These are phyloP conservation scores for Vicia faba DNA, from an alignment of 306 rosid species.

Conservation along the genomic window DNA sequence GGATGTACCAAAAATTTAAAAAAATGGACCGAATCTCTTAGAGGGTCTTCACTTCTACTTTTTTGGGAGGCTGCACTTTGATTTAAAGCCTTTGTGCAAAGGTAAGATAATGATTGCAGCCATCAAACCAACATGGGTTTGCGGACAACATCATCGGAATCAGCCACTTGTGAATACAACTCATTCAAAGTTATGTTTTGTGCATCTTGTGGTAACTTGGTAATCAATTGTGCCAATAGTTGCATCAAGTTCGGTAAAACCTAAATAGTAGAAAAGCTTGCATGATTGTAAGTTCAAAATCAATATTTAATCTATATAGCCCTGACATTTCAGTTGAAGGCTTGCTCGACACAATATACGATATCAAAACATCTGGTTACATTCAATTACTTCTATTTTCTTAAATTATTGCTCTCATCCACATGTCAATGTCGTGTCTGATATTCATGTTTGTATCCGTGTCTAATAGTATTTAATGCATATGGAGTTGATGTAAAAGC, in stretches of 20 bases:
- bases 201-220: constrained; percentile 67
- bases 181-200: constrained; percentile 73
- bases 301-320: constrained; percentile 13
- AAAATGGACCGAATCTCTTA: constrained; percentile 44
- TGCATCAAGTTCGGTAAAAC: constrained; percentile 87
- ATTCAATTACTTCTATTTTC: background rate
- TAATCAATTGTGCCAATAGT: constrained; percentile 69
- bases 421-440: background rate
- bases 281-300: constrained; percentile 24
- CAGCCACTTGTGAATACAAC: constrained; percentile 82
- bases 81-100: constrained; percentile 58
- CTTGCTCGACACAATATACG: background rate
- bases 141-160: constrained; percentile 86
- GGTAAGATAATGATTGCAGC: constrained; percentile 88
- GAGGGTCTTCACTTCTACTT: constrained; percentile 46
- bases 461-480: background rate
- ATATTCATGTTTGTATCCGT: background rate
- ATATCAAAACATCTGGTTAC: background rate
- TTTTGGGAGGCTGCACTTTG: constrained; percentile 40
- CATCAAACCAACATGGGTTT: constrained; percentile 87
- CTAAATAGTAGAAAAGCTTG: constrained; percentile 46
- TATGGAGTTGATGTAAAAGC: constrained; percentile 59
- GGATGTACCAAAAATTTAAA: background rate
- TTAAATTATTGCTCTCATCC: background rate
- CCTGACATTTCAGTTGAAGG: background rate